Base-by-base conservation (phyloP, 768 basidiomycete genomes). In the Nevesoporus exiguus region DNA sequence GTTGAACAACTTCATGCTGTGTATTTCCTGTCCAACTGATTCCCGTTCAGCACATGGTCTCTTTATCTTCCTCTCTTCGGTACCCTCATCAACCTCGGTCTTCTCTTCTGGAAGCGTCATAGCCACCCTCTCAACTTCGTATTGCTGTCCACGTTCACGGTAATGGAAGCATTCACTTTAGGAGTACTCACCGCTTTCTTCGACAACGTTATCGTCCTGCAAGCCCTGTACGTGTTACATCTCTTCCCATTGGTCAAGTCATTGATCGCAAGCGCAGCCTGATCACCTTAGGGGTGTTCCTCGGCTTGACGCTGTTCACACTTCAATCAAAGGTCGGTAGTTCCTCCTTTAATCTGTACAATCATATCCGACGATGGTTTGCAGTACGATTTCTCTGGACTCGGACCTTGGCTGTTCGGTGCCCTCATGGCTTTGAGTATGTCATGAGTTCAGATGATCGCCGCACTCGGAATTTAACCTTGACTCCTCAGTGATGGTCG, bases 101-200 rank as follows among this genome's bases (percentile, higher is more conserved):
- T 90, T 33, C 80, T 94, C 5, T 96, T 84, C 76, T 95, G 89
- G 89, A 95, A 97, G 73, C 85, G 95, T 52, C 94, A 96, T 71
- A 84, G 82, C 67, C 84, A 91, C 68, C 96, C 96, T 22, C 75
- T 83, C 69, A 99, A 99, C 71, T 77, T 96, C 55, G 77, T 92
- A 43, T 76, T 98, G 27, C 77, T 99, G 34, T 83, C 86, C 19
- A 77, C 87, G 2, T 99, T 98, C 73, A 99, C 97, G 9, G 65
- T 90, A 22, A 77, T 96, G 77, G 97, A 99, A 71, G 88, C 92
- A 6, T 85, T 92, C 67, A 86, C 93, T 11, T 77, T 99, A 45
- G 97, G 97, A n/a, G 75, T 91, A 8, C 83, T 87, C 30, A 80
- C 90, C 24, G 88, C 86, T 0, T 91, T 86, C 72, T 85, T 81